These are phyloP conservation scores for Podaxis pistillaris DNA, from an alignment of 768 basidiomycete genomes.

Conservation along the genomic window DNA sequence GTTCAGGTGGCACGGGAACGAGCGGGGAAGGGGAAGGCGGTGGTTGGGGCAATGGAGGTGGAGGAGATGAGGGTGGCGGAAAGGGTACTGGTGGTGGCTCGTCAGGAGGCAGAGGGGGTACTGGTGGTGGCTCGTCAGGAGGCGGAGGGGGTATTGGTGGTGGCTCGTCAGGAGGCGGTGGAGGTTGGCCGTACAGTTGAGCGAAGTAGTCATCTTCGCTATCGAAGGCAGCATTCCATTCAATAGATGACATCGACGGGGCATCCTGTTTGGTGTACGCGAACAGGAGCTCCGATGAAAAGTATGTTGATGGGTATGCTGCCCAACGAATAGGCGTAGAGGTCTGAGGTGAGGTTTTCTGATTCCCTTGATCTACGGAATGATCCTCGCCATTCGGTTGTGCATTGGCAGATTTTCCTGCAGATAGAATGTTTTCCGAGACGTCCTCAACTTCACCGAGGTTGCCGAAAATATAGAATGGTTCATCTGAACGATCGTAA, in stretches of 20 bases:
- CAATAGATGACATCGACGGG: constrained; percentile 31
- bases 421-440: constrained; percentile 21
- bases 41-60: constrained; percentile 15
- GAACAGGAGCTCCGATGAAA: constrained; percentile 55
- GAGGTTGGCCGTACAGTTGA: constrained; percentile 19
- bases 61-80: constrained; percentile 17
- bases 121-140: constrained; percentile 35
- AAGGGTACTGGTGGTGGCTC: constrained; percentile 10
- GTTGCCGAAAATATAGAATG: constrained; percentile 34
- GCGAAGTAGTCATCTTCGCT: constrained; percentile 34
- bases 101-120: constrained; percentile 14
- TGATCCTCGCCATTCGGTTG: not conserved
- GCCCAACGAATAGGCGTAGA: constrained; percentile 52
- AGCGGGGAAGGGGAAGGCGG: constrained; percentile 18
- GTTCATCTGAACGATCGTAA: constrained; percentile 21
- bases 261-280: constrained; percentile 39
- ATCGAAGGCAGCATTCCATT: constrained; percentile 18
- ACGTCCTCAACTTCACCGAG: constrained; percentile 37
- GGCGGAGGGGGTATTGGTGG: constrained; percentile 34
- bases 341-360: not conserved
- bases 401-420: not conserved
- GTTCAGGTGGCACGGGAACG: not conserved
- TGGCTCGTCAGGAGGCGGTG: constrained; percentile 32
- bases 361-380: not conserved
- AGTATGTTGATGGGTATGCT: constrained; percentile 55